Conservation (phyloP, 2,329 filamentous ascomycete species). For the Fusarium pseudograminearum region DNA sequence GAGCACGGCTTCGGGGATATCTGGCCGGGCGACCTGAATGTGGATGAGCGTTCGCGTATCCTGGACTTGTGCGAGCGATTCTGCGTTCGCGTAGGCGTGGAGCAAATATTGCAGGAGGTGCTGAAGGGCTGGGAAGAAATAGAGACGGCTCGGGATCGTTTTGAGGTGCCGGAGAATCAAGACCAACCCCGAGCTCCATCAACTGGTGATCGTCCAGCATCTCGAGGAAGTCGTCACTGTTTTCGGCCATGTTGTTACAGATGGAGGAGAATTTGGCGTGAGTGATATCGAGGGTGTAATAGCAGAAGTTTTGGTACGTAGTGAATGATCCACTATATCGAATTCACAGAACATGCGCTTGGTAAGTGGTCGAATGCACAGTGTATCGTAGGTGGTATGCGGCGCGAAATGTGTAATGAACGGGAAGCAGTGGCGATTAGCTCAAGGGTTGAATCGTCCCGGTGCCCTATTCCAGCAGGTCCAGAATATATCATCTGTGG, state of each 20-base stretch:
- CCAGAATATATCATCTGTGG: slow-evolving; percentile 11
- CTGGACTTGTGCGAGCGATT: not conserved
- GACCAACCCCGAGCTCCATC: slow-evolving; percentile 31
- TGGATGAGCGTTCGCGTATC: not conserved
- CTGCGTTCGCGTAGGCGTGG: not conserved
- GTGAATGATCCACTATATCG: slow-evolving; percentile 1
- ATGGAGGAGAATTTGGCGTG: not conserved
- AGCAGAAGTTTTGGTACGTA: not conserved
- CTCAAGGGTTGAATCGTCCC: slow-evolving; percentile 17
- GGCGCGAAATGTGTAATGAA: slow-evolving; percentile 4
- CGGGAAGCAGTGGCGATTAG: slow-evolving; percentile 31
- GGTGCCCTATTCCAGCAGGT: slow-evolving; percentile 8
- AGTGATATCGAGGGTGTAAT: not conserved
- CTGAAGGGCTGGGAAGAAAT: slow-evolving; percentile 36
- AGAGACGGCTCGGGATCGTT: slow-evolving; percentile 16
- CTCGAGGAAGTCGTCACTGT: slow-evolving; percentile 38
- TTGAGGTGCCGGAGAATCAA: slow-evolving; percentile 1
- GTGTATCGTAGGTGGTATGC: slow-evolving; percentile 10
- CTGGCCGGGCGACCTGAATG: not conserved
- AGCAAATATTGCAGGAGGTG: slow-evolving; percentile 24
- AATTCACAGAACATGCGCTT: slow-evolving; percentile 22
- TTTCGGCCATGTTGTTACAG: slow-evolving; percentile 33
- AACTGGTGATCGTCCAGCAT: slow-evolving; percentile 39
- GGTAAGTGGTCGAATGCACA: slow-evolving; percentile 6
- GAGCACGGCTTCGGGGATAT: not conserved